Evolutionary conservation across 179 eudicot species (phyloP).

Genomic region (Camellia oleifera): DNA sequence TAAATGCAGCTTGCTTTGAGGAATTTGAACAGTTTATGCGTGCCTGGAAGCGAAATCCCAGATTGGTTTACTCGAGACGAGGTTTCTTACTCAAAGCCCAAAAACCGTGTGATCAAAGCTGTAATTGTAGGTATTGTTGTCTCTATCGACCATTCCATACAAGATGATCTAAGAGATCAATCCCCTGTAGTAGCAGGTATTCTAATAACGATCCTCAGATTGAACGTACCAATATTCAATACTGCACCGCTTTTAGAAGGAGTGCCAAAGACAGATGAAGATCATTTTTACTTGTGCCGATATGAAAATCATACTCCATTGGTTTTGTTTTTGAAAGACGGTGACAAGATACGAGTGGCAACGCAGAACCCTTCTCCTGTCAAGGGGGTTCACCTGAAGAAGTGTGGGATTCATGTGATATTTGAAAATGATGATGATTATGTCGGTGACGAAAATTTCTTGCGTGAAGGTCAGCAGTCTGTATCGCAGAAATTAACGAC

Average conservation of each 20-base stretch:
- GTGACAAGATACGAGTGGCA: conserved; percentile 39
- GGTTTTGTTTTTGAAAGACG: conserved; percentile 36
- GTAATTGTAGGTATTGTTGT: conserved; percentile 42
- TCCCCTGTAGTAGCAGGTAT: conserved; percentile 31
- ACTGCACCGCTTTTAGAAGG: conserved; percentile 32
- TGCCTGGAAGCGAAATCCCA: conserved; percentile 34
- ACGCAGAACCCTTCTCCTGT: conserved; percentile 12
- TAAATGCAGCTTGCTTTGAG: conserved; percentile 29
- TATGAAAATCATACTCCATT: conserved; percentile 35
- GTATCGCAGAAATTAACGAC: conserved; percentile 37
- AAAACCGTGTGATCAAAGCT: conserved; percentile 36
- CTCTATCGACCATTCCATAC: conserved; percentile 31
- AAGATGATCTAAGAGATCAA: conserved; percentile 16
- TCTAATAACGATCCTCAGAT: conserved; percentile 34
- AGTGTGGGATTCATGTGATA: conserved; percentile 42
- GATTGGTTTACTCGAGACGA: conserved; percentile 28
- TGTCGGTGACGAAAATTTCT: conserved; percentile 40
- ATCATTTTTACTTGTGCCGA: conserved; percentile 50
- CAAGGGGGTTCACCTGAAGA: conserved; percentile 38
- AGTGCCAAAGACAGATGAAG: conserved; percentile 42
- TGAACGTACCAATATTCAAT: conserved; percentile 10
- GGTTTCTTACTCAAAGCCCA: conserved; percentile 25
- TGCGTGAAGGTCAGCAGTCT: conserved; percentile 31
- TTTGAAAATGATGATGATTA: conserved; percentile 61
- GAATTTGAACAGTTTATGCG: conserved; percentile 22